Conservation (phyloP, 164 flowering plant species). For the Saururus chinensis region DNA sequence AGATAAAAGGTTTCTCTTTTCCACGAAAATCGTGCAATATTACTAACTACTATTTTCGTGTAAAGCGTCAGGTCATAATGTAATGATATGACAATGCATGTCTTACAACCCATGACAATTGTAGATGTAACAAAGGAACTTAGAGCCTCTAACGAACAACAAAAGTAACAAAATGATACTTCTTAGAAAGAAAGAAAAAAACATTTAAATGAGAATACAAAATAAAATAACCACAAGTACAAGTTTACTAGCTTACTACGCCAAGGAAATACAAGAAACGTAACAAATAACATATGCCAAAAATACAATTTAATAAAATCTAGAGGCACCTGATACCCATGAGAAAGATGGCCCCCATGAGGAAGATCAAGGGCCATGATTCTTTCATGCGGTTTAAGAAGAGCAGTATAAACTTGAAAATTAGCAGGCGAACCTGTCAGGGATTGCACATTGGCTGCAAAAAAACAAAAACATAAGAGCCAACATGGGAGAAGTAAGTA, state of each 20-base stretch:
- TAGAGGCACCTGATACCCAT: conserved; percentile 55
- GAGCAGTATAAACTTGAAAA: conserved; percentile 93
- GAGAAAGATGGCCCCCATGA: conserved; percentile 75
- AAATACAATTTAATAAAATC: too few relatives aligned
- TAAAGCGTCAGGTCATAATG: not conserved
- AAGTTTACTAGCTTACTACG: not conserved
- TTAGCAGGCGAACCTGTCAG: conserved; percentile 95
- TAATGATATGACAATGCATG: not conserved
- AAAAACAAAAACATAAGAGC: not conserved
- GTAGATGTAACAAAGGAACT: too few relatives aligned
- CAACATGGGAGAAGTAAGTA: not conserved
- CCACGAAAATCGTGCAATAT: too few relatives aligned
- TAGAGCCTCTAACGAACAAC: too few relatives aligned
- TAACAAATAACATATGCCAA: too few relatives aligned
- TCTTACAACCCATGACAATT: too few relatives aligned
- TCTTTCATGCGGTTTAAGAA: conserved; percentile 94
- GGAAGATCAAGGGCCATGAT: conserved; percentile 99
- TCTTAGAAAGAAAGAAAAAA: too few relatives aligned
- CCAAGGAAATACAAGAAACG: not conserved
- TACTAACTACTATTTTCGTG: too few relatives aligned
- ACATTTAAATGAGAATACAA: too few relatives aligned
- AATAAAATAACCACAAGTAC: not conserved
- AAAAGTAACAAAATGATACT: too few relatives aligned
- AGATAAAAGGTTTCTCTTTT: too few relatives aligned
- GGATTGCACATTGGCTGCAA: conserved; percentile 92